Base-by-base conservation (phyloP, 1,139 yeast genomes). In the Suhomyces taliae region DNA sequence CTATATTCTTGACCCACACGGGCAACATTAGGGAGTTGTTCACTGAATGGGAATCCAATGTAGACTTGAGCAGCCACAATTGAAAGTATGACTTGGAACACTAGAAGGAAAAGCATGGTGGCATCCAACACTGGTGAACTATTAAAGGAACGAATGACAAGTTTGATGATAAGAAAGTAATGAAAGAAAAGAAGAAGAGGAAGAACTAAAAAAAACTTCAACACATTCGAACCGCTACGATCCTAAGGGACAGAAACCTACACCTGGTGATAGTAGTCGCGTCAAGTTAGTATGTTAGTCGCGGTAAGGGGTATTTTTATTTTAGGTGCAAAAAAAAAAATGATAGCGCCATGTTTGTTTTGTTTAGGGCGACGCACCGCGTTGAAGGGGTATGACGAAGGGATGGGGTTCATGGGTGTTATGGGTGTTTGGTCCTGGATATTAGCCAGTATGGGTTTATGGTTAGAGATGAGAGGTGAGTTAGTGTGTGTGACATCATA, bases 21-120 rank as follows among this genome's bases (percentile, higher is more conserved):
- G 5, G 96, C 97, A 10, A 93, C 88, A 34, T 90, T 86, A 14
- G 98, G 98, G 35, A 83, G 76, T 66, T 93, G 99, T 60, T 84
- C 83, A 54, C 79, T 69, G 60, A 93, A 80, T 7, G 97, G 95
- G 71, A 87, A 91, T 39, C 91, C 90, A 49, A 82, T 77, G 52
- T 79, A 78, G 38, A 73, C 63, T 45, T 65, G 64, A 29, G 64
- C 64, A 39, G 35, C 40, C 27, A 46, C 52, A n/a, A 34, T 46
- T 15, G 52, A 47, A 29, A 54, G 44, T 42, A 53, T 44, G 41
- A 50, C 45, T 39, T 46, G 44, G 33, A 52, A 49, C 40, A 52
- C 51, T 39, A 48, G 50, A 36, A 52, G 43, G 40, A 42, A 43
- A 33, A 50, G 48, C 54, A 48, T 50, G 19, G 45, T 19, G 24